Evolutionary conservation across 2,329 filamentous ascomycete genomes (phyloP).

Genomic region (Fusarium falciforme): DNA sequence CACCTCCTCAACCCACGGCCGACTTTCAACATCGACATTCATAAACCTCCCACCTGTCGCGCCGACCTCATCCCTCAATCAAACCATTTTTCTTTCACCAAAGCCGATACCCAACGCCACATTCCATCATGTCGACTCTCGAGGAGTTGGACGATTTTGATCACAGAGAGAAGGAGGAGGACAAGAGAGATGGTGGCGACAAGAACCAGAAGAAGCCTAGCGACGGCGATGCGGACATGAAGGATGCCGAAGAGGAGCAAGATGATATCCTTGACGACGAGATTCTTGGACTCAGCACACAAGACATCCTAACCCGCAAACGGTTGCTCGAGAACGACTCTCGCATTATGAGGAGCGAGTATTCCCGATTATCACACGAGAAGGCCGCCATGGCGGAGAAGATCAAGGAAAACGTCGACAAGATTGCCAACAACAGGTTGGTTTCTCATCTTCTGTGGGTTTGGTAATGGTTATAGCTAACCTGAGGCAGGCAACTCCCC

Average conservation of each 20-base stretch:
- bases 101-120: conserved; percentile 9
- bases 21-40: conserved; percentile 3
- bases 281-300: conserved; percentile 91
- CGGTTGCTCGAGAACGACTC: conserved; percentile 97
- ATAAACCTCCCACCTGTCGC: neutral
- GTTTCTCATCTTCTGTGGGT: conserved; percentile 36
- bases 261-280: conserved; percentile 92
- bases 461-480: conserved; percentile 2
- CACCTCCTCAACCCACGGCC: conserved; percentile 17
- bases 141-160: conserved; percentile 93
- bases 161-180: conserved; percentile 81
- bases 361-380: conserved; percentile 92
- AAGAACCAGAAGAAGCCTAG: conserved; percentile 58
- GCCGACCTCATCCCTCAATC: neutral
- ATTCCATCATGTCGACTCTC: conserved; percentile 80
- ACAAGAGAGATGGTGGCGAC: conserved; percentile 54
- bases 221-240: conserved; percentile 89
- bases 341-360: conserved; percentile 98
- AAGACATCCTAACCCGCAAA: conserved; percentile 92
- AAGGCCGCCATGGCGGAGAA: conserved; percentile 97
- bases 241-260: conserved; percentile 80
- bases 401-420: conserved; percentile 98
- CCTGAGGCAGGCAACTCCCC: conserved; percentile 81
- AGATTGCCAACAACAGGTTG: conserved; percentile 98
- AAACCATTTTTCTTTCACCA: neutral